Evolutionary conservation across 352 stramenopile species (phyloP).

Genomic region (Phytophthora colocasiae): DNA sequence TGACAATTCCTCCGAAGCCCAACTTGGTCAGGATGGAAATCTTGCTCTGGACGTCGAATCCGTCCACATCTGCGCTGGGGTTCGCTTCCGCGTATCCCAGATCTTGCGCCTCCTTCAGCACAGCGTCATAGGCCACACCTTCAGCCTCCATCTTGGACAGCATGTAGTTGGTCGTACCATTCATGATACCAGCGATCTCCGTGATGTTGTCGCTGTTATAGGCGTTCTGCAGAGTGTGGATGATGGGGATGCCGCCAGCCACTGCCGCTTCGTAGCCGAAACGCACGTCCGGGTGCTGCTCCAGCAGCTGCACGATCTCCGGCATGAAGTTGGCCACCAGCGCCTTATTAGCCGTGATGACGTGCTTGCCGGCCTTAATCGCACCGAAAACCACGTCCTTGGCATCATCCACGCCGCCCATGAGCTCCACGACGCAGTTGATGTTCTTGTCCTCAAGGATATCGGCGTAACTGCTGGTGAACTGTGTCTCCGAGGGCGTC

Average conservation of each 20-base stretch:
- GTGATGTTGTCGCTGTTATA: constrained; percentile 94
- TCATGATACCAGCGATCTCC: constrained; percentile 96
- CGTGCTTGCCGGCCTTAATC: constrained; percentile 92
- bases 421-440: constrained; percentile 97
- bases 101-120: constrained; percentile 94
- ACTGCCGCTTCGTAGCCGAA: constrained; percentile 97
- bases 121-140: constrained; percentile 91
- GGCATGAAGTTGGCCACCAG: constrained; percentile 94
- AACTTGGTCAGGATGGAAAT: constrained; percentile 96
- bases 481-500: constrained; percentile 46
- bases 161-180: constrained; percentile 99
- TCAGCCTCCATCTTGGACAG: constrained; percentile 97
- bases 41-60: constrained; percentile 96
- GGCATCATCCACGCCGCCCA: constrained; percentile 94
- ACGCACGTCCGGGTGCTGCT: constrained; percentile 74
- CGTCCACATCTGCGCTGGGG: constrained; percentile 96
- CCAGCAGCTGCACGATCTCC: constrained; percentile 90
- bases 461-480: constrained; percentile 77
- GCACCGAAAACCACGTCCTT: constrained; percentile 94
- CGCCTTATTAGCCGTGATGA: constrained; percentile 98
- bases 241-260: constrained; percentile 97
- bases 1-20: constrained; percentile 92
- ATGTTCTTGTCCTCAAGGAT: constrained; percentile 94
- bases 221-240: constrained; percentile 94
- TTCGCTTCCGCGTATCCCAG: constrained; percentile 95